Conservation (phyloP, 352 stramenopile genomes). For the Phytophthora hibernalis region DNA sequence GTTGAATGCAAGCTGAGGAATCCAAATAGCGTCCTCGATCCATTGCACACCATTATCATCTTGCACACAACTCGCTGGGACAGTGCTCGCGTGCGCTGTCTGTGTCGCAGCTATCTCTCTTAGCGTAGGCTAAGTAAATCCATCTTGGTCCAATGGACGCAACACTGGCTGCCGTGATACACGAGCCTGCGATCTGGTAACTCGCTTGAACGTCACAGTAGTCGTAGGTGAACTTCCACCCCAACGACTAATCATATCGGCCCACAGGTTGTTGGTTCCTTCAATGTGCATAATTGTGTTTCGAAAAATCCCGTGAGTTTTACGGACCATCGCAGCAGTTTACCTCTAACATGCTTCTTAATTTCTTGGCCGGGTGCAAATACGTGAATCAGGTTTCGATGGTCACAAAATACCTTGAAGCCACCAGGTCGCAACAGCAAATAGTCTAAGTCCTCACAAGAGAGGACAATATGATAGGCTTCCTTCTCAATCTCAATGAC, state of each 20-base stretch:
- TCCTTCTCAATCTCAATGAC: not conserved
- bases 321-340: slow-evolving; percentile 4
- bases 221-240: not conserved
- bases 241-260: slow-evolving; percentile 24
- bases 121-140: slow-evolving; percentile 1
- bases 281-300: slow-evolving; percentile 22
- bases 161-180: not conserved
- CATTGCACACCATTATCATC: not conserved
- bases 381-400: too few relatives aligned
- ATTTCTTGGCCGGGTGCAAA: slow-evolving; percentile 3
- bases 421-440: slow-evolving; percentile 8
- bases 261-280: slow-evolving; percentile 10
- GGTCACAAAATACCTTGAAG: slow-evolving; percentile 15
- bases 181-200: not conserved
- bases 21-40: not conserved
- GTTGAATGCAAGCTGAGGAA: slow-evolving; percentile 6
- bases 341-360: not conserved
- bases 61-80: not conserved
- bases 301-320: slow-evolving; percentile 17
- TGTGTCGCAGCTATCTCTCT: not conserved
- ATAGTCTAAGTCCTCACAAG: not conserved
- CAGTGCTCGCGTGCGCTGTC: not conserved
- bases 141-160: not conserved
- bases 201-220: not conserved
- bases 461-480: not conserved